These are phyloP conservation scores for Aspergillus asperescens DNA, from an alignment of 495 filamentous ascomycete genomes.

Conservation along the genomic window DNA sequence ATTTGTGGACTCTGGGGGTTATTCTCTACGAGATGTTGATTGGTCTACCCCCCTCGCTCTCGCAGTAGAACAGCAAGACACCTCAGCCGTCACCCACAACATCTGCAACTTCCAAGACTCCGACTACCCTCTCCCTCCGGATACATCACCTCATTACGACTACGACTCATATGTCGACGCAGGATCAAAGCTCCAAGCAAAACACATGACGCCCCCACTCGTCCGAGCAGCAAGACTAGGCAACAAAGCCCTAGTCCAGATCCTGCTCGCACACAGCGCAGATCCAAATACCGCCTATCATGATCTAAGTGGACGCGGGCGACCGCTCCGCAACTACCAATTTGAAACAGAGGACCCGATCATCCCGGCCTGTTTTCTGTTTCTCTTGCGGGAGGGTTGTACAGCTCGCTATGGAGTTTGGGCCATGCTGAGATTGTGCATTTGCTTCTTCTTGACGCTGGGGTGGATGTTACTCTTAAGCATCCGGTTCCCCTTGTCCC, in stretches of 20 bases:
- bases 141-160: not conserved
- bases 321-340: too few relatives aligned
- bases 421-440: not conserved
- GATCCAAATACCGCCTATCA: not conserved
- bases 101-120: not conserved
- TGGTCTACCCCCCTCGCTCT: not conserved
- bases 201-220: not conserved
- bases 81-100: not conserved
- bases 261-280: not conserved
- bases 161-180: not conserved
- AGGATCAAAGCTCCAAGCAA: not conserved
- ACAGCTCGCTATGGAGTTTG: not conserved
- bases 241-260: not conserved
- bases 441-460: not conserved
- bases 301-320: not conserved
- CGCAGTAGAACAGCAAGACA: not conserved
- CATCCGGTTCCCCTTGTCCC: not conserved
- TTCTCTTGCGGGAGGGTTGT: not conserved
- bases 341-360: not conserved
- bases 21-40: slow-evolving; percentile 6
- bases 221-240: not conserved
- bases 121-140: not conserved
- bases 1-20: slow-evolving; percentile 2
- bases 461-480: not conserved
- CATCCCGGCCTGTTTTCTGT: not conserved